Evolutionary conservation across 495 filamentous ascomycete species (phyloP), one percentile per base, ranked within the genome.

Genomic region (Penicillium psychrofluorescens): DNA sequence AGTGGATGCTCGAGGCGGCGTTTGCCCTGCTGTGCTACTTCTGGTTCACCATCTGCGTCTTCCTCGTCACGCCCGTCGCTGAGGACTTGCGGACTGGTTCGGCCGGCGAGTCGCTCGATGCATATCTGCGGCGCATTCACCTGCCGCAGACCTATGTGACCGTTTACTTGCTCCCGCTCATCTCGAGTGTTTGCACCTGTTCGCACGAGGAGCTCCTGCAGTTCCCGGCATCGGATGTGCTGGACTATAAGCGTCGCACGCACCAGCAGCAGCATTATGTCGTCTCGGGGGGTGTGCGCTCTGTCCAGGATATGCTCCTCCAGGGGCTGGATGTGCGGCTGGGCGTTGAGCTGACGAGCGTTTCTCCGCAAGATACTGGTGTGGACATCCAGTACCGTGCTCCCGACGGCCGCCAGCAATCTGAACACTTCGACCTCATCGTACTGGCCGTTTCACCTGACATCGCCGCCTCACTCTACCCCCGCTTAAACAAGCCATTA

Each of bases 141-240:
- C 38, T 79, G 7, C 72, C 76, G 0, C 44, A 44, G 4, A 62
- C 64, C 29, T 73, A 71, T 40, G 55, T 61, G 33, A 54, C 40
- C 6, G 49, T 59, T 27, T 80, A 78, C 44, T 55, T 79, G 9
- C 61, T 79, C 5, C 77, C 77, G 4, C 54, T 78, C 10, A 67
- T 80, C 33, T 71, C 72, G 7, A 69, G 68, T 12, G 72, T 77
- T 4, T 61, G 64, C 8, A 80, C 77, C 7, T 81, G 75, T 45
- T 58, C 73, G 2, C 76, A 76, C 22, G 50, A 69, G 1, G 61
- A 61, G n/a, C 49, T 81, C 0, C 60, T 80, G 11, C 45, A 51
- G 8, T 80, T 76, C 44, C 76, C 76, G 0, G 75, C 75, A 0
- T 48, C 45, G 11, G 77, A 80, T 49, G 45, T 75, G 16, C 48